phyloP scores from a whole-genome alignment of 2,329 filamentous ascomycete genomes.

The Colletotrichum phormii region DNA sequence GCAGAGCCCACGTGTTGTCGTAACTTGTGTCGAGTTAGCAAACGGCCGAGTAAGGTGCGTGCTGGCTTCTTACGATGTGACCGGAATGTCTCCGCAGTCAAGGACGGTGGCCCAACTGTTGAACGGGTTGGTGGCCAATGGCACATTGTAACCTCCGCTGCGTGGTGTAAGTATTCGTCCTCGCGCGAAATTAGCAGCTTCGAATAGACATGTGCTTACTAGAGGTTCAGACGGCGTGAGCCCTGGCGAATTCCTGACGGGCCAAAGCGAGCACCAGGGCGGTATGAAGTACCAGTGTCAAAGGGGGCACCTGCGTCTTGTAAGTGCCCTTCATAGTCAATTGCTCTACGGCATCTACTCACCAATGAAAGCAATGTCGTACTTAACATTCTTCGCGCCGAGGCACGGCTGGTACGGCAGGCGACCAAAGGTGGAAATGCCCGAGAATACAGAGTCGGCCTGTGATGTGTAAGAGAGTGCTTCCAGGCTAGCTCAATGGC shows the following conservation, averaged over 20 bases:
- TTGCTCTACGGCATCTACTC: slow-evolving; percentile 35
- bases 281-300: slow-evolving; percentile 87
- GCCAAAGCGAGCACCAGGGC: slow-evolving; percentile 85
- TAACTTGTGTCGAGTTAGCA: slow-evolving; percentile 62
- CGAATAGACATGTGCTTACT: slow-evolving; percentile 68
- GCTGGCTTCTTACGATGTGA: slow-evolving; percentile 74
- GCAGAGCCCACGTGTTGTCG: slow-evolving; percentile 83
- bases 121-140: slow-evolving; percentile 83
- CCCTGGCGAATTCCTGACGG: slow-evolving; percentile 88
- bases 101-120: slow-evolving; percentile 83
- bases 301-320: slow-evolving; percentile 75
- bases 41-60: not conserved
- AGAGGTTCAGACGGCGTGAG: slow-evolving; percentile 86
- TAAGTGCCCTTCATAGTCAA: not conserved
- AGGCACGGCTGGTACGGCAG: slow-evolving; percentile 83
- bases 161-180: slow-evolving; percentile 45
- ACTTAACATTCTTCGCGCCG: slow-evolving; percentile 75
- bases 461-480: slow-evolving; percentile 46
- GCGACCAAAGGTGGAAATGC: slow-evolving; percentile 87
- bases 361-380: slow-evolving; percentile 90
- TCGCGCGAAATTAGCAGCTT: not conserved
- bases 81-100: slow-evolving; percentile 87
- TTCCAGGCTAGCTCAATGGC: not conserved
- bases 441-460: slow-evolving; percentile 90
- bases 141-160: slow-evolving; percentile 91